Evolutionary conservation across 2,329 filamentous ascomycete species (phyloP).

Genomic region (Venturia pyrina): DNA sequence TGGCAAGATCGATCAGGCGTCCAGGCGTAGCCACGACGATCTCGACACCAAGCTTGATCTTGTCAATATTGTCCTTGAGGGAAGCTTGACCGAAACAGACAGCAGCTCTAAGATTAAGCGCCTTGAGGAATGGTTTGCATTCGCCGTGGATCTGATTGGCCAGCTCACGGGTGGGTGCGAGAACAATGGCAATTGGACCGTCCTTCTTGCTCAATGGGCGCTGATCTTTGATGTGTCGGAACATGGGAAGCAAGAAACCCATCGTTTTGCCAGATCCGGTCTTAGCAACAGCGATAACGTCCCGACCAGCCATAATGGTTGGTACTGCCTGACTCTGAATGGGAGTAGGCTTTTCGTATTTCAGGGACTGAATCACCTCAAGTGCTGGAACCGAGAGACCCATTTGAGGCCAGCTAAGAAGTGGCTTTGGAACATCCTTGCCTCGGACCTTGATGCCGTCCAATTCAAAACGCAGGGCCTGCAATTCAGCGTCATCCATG

Average conservation of each 20-base stretch:
- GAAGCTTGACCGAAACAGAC: conserved; percentile 92
- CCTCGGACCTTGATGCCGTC: conserved; percentile 93
- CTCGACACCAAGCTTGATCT: conserved; percentile 88
- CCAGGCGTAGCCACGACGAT: conserved; percentile 93
- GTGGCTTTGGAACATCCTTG: conserved; percentile 66
- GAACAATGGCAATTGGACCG: conserved; percentile 77
- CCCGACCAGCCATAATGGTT: conserved; percentile 88
- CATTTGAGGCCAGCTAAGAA: conserved; percentile 94
- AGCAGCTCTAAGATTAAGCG: conserved; percentile 72
- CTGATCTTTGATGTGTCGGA: conserved; percentile 95
- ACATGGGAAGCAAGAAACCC: conserved; percentile 92
- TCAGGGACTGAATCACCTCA: conserved; percentile 71
- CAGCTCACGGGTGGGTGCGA: conserved; percentile 90
- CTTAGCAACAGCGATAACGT: conserved; percentile 94
- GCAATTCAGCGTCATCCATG: conserved; percentile 76
- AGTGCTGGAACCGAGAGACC: conserved; percentile 79
- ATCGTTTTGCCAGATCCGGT: conserved; percentile 97
- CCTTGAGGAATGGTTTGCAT: conserved; percentile 87
- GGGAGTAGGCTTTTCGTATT: conserved; percentile 80
- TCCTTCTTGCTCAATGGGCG: conserved; percentile 59
- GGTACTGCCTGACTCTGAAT: conserved; percentile 95
- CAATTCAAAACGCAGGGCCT: conserved; percentile 71
- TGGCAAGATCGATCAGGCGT: conserved; percentile 88
- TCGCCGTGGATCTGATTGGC: conserved; percentile 90
- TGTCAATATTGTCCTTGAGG: conserved; percentile 95